phyloP scores from a whole-genome alignment of 495 filamentous ascomycete species.

The Amorphotheca resinae region DNA sequence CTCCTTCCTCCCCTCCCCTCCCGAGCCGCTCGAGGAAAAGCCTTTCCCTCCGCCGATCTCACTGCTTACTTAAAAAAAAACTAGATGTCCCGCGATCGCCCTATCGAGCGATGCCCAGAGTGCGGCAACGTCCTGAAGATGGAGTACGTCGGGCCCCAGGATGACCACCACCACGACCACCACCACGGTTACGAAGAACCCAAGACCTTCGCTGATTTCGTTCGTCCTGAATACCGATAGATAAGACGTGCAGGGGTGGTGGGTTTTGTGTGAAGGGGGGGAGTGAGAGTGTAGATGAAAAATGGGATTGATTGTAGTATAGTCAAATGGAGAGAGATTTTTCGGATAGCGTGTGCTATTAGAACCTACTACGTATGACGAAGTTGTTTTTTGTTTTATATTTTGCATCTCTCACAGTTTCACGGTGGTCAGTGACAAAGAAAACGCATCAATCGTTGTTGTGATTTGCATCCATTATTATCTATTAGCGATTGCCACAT shows the following conservation, averaged over 20 bases:
- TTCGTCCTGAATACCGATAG: constrained; percentile 85
- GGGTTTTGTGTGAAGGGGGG: not conserved
- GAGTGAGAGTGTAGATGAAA: not conserved
- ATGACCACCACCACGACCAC: constrained; percentile 46
- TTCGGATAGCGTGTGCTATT: not conserved
- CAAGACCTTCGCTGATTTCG: constrained; percentile 87
- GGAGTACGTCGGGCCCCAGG: constrained; percentile 80
- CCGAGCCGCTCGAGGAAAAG: no score
- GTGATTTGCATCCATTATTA: constrained; percentile 21
- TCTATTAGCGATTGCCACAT: constrained; percentile 1
- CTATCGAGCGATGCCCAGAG: constrained; percentile 85
- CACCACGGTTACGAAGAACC: constrained; percentile 52
- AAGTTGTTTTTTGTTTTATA: no score
- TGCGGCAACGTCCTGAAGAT: constrained; percentile 94
- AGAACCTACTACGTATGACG: not conserved
- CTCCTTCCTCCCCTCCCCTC: no score
- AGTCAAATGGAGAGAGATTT: constrained; percentile 1
- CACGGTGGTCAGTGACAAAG: no score
- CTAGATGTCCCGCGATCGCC: constrained; percentile 79
- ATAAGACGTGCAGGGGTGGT: constrained; percentile 1
- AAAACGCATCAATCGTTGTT: not conserved
- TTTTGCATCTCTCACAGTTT: no score
- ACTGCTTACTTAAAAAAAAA: no score
- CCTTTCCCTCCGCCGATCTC: no score
- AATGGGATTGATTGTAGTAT: constrained; percentile 8